Evolutionary conservation across 2,329 filamentous ascomycete genomes (phyloP).

Genomic region (Colletotrichum lini): DNA sequence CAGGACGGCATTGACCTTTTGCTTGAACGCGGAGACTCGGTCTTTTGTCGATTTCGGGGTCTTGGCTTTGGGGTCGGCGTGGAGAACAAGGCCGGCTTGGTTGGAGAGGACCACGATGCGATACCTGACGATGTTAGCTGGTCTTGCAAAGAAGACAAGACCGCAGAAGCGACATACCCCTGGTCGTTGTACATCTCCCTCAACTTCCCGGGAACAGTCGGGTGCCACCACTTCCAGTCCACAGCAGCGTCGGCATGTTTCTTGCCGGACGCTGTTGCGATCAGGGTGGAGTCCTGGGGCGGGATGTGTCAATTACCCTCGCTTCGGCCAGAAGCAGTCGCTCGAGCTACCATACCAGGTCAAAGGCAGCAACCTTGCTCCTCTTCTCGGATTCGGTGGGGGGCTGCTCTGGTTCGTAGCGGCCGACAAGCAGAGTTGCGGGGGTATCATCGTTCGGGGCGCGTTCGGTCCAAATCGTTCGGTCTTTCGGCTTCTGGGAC

Average conservation of each 20-base stretch:
- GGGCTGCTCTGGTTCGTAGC: constrained; percentile 68
- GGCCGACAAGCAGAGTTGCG: constrained; percentile 80
- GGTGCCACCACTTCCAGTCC: constrained; percentile 97
- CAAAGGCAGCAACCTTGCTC: constrained; percentile 79
- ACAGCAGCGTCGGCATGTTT: constrained; percentile 77
- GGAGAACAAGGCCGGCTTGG: constrained; percentile 85
- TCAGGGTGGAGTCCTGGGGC: constrained; percentile 85
- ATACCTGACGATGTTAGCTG: constrained; percentile 67
- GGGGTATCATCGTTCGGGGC: constrained; percentile 63
- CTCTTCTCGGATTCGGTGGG: constrained; percentile 53
- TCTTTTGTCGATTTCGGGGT: constrained; percentile 72
- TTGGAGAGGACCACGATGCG: constrained; percentile 88
- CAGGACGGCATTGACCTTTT: constrained; percentile 80
- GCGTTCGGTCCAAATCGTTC: constrained; percentile 79
- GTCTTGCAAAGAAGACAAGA: neutral
- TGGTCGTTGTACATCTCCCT: constrained; percentile 76
- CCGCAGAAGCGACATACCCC: constrained; percentile 63
- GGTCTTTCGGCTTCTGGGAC: constrained; percentile 87
- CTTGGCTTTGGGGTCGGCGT: constrained; percentile 77
- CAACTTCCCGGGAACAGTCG: constrained; percentile 76
- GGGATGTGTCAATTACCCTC: constrained; percentile 21
- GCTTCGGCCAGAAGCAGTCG: neutral
- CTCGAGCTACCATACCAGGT: constrained; percentile 64
- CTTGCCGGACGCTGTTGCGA: constrained; percentile 84
- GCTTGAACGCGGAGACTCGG: constrained; percentile 84